Conservation (phyloP, 2,329 filamentous ascomycete species). For the Fusarium succisae region DNA sequence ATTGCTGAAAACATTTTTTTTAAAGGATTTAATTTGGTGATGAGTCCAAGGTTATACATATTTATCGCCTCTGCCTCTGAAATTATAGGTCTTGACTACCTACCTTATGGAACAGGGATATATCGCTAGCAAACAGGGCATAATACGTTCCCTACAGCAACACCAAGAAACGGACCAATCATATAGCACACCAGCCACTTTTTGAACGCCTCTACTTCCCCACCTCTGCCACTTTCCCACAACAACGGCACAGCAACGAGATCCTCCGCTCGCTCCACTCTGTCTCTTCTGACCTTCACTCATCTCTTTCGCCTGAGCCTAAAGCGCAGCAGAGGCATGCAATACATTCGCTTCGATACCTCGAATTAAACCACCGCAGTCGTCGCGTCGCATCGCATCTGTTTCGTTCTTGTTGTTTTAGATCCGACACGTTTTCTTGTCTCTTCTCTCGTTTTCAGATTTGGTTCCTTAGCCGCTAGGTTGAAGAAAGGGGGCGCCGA, state of each 20-base stretch:
- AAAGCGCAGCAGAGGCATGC: conserved; percentile 29
- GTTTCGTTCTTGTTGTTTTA: conserved; percentile 6
- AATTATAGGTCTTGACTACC: not conserved
- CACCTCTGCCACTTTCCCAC: conserved; percentile 21
- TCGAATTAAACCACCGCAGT: conserved; percentile 10
- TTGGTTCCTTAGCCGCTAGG: conserved; percentile 10
- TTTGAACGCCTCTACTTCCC: not conserved
- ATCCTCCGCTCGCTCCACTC: conserved; percentile 21
- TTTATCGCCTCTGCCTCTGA: not conserved
- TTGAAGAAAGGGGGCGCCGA: conserved; percentile 29
- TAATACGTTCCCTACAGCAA: conserved; percentile 25
- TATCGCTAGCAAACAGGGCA: conserved; percentile 10
- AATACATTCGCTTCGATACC: conserved; percentile 29
- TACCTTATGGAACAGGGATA: not conserved
- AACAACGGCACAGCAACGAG: conserved; percentile 41
- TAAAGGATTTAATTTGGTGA: not conserved
- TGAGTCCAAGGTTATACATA: not conserved
- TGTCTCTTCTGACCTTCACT: conserved; percentile 27
- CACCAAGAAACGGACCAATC: conserved; percentile 19
- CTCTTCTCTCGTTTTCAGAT: not conserved
- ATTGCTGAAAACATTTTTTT: too few species aligned
- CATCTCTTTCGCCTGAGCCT: conserved; percentile 6
- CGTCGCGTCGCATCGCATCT: not conserved
- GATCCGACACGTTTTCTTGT: not conserved
- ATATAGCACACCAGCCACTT: conserved; percentile 15